Evolutionary conservation across 768 basidiomycete species (phyloP), one percentile per base, ranked within the genome.

Genomic region (Leccinum imitatum): DNA sequence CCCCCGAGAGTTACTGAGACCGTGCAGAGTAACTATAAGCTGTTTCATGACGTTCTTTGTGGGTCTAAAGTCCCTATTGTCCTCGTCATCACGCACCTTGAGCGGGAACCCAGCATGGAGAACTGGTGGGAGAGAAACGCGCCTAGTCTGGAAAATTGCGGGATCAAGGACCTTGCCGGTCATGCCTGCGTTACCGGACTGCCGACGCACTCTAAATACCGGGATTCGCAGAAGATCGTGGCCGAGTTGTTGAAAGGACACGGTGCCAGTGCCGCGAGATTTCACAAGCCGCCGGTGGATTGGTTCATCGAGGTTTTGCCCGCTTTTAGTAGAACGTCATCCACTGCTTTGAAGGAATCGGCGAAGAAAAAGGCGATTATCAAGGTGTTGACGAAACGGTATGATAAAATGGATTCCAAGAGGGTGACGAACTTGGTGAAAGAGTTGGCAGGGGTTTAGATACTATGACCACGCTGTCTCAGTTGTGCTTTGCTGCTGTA

Each of bases 171-270:
- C n/a, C n/a, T n/a, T 19, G 64, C 61, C 1, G 73, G 63, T 5
- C 74, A 76, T 31, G 76, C 76, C 19, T 76, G 75, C 60, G 71
- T 77, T n/a, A 76, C 76, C n/a, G 72, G 69, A 1, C 58, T 71
- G 13, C 64, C 63, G 17, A 56, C 56, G 30, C 68, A 69, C 53
- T 61, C 53, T 55, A 75, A 68, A 53, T 73, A 75, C 41, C 33
- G n/a, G n/a, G n/a, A n/a, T n/a, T n/a, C n/a, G n/a, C n/a, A n/a
- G n/a, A n/a, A n/a, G n/a, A n/a, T n/a, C n/a, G n/a, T n/a, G n/a
- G n/a, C 25, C 10, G 35, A 4, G 1, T 27, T 73, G 55, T 59
- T 73, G 53, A 35, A 37, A 6, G 48, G 59, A 19, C 35, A 30
- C 10, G 54, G 56, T 3, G n/a, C n/a, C n/a, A 64, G 61, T 17